phyloP scores from a whole-genome alignment of 768 basidiomycete species.

The Cystobasidium tubakii region DNA sequence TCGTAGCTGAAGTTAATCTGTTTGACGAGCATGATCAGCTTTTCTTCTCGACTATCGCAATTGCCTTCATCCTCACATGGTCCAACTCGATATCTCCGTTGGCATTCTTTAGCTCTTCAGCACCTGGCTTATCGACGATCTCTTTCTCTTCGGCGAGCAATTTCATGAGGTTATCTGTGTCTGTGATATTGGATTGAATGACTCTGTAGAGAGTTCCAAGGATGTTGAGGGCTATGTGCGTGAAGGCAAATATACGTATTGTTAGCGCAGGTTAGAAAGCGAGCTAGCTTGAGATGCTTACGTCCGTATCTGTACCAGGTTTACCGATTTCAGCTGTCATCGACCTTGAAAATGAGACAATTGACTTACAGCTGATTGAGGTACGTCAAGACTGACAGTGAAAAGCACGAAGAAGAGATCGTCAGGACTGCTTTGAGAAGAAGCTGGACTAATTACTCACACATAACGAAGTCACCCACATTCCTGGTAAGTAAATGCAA shows the following conservation, averaged over 20 bases:
- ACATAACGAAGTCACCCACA: slow-evolving; percentile 31
- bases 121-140: slow-evolving; percentile 71
- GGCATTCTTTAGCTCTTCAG: slow-evolving; percentile 64
- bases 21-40: background rate
- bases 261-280: background rate
- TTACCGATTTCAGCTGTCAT: background rate
- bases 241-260: background rate
- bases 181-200: slow-evolving; percentile 68
- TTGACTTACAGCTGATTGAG: slow-evolving; percentile 62
- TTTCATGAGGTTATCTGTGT: slow-evolving; percentile 69
- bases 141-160: slow-evolving; percentile 76
- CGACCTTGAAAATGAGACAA: background rate
- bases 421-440: background rate
- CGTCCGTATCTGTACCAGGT: slow-evolving; percentile 36
- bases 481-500: slow-evolving; percentile 1
- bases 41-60: slow-evolving; percentile 56
- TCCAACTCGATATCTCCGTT: slow-evolving; percentile 84
- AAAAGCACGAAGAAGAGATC: background rate
- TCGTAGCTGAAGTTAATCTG: slow-evolving; percentile 43
- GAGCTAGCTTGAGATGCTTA: background rate
- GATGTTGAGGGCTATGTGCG: slow-evolving; percentile 68
- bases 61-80: slow-evolving; percentile 51
- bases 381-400: slow-evolving; percentile 54
- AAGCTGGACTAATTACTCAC: slow-evolving; percentile 5
- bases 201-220: slow-evolving; percentile 73